Conservation (phyloP, 805 yeast species). For the Starmerella tilneyi region DNA sequence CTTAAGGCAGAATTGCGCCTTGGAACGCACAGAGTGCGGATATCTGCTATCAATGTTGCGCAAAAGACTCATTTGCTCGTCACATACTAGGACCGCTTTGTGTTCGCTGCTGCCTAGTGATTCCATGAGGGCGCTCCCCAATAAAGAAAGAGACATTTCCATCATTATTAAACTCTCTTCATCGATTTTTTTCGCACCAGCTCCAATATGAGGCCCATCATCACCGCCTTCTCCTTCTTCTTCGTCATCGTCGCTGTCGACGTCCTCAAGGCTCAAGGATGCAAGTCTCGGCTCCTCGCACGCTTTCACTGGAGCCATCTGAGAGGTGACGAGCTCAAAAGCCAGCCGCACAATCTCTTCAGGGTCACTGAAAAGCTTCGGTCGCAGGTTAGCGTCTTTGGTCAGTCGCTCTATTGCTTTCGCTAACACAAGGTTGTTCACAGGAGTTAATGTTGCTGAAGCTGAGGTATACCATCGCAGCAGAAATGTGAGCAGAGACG, state of each 20-base stretch:
- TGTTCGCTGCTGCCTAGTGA: conserved; percentile 13
- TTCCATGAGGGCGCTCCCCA: conserved; percentile 30
- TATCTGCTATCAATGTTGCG: not conserved
- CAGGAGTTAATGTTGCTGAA: conserved; percentile 38
- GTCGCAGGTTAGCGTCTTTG: conserved; percentile 36
- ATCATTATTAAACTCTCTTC: conserved; percentile 24
- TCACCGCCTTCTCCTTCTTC: conserved; percentile 24
- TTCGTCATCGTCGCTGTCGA: conserved; percentile 15
- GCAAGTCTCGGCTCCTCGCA: conserved; percentile 15
- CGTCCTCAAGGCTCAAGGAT: conserved; percentile 20
- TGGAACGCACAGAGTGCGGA: conserved; percentile 12
- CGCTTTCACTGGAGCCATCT: not conserved
- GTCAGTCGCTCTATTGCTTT: conserved; percentile 17
- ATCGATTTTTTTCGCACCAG: conserved; percentile 24
- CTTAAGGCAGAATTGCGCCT: conserved; percentile 23
- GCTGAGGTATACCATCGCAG: conserved; percentile 40
- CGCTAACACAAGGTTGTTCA: conserved; percentile 32
- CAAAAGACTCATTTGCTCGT: conserved; percentile 8
- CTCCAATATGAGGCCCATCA: conserved; percentile 22
- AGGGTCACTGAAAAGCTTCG: conserved; percentile 46
- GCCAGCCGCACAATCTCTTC: conserved; percentile 46
- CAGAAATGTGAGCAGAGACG: conserved; percentile 39
- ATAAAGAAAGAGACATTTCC: conserved; percentile 28
- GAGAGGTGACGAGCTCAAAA: conserved; percentile 33
- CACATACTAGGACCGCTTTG: conserved; percentile 13